Evolutionary conservation across 2,329 filamentous ascomycete species (phyloP), one percentile per base, ranked within the genome.

Genomic region (Clonostachys rosea): DNA sequence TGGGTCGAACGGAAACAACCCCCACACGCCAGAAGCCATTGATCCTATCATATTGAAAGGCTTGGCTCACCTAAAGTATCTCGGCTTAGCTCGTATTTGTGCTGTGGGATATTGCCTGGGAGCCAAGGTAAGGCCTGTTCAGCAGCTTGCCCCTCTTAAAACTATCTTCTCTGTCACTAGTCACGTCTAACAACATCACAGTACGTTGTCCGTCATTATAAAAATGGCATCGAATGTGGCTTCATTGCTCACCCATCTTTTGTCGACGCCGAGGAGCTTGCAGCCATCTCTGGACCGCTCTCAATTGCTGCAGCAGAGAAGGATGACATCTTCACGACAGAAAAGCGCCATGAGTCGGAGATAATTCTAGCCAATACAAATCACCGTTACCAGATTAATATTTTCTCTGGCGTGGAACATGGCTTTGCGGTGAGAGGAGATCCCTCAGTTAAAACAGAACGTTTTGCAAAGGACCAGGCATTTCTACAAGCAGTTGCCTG

Each of bases 381-480:
- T 4, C 64, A 73, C 47, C 67, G 82, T 7, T 92, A 84, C 66
- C 84, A 90, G 62, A 76, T 91, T 49, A 81, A 75, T 51, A 65
- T 92, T 40, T 92, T 84, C 71, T 79, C 80, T 14, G 80, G 79
- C 35, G 84, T 86, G 6, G 62, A 69, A 50, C 89, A 94, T 59
- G 89, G 89, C 0, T 94, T 92, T 57, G 84, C 82, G 14, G 84
- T 89, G 7, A 76, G 87, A 34, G 79, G 73, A 5, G 83, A 92
- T 56, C 47, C 76, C 24, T 68, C 67, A 4, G 67, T 75, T 48
- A 67, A 69, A 17, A 54, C 59, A 48, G 67, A 79, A 59, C 81
- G 76, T 65, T 91, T 82, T 61, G 86, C 83, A 33, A 91, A 91
- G 74, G 86, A 92, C 68, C 77, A 83, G 61, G 87, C 89, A 1